A percentile compares a stretch with the other conserved stretches of the same genome.
phyloP scores from a whole-genome alignment of 2,329 filamentous ascomycete genomes.

The Pyrenophora graminea region DNA sequence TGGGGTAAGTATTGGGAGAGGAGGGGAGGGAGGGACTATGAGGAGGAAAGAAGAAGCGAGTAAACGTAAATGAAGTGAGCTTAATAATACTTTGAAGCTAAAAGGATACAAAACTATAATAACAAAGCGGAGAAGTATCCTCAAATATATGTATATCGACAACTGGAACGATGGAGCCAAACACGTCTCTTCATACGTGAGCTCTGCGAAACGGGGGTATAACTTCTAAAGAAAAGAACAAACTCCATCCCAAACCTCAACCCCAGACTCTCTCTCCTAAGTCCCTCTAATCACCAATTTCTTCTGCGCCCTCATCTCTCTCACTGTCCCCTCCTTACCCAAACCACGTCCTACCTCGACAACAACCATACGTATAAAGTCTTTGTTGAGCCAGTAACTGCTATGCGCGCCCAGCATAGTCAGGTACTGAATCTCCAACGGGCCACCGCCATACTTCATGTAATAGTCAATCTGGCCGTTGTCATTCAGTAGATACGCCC shows the following conservation, averaged over 20 bases:
- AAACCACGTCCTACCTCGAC: conserved; percentile 79
- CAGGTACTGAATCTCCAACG: conserved; percentile 91
- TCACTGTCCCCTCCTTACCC: conserved; percentile 64
- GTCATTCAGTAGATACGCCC: conserved; percentile 87
- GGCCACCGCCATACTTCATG: conserved; percentile 79
- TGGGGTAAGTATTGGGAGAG: background rate
- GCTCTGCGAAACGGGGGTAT: background rate
- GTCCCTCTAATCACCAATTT: conserved; percentile 26
- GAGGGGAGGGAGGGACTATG: background rate
- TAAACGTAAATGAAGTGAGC: too few species aligned
- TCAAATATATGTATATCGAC: too few species aligned
- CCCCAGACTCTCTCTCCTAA: background rate
- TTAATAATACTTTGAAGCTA: too few species aligned
- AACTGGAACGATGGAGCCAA: too few species aligned
- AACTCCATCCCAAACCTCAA: background rate
- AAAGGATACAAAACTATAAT: too few species aligned
- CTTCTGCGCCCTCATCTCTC: conserved; percentile 61
- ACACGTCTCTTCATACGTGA: too few species aligned
- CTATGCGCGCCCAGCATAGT: conserved; percentile 97
- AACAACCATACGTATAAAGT: conserved; percentile 89
- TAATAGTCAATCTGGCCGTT: conserved; percentile 96
- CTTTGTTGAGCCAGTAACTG: conserved; percentile 85
- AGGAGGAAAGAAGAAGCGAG: background rate
- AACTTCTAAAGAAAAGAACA: background rate
- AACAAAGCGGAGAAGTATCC: too few species aligned